Conservation (phyloP, 305 asterid genomes). For the Caryopteris hybrid region DNA sequence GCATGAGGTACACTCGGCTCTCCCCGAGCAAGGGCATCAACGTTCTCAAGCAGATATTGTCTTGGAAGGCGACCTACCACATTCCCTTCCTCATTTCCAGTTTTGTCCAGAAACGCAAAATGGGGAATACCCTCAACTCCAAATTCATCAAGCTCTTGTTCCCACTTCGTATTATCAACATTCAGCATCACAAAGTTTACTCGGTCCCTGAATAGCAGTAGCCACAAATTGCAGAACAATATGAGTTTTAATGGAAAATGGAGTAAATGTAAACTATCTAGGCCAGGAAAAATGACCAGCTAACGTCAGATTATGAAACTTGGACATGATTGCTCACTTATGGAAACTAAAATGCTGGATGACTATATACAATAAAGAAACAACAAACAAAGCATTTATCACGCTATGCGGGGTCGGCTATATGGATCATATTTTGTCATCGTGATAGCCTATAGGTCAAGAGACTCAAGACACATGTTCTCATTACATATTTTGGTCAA, state of each 20-base stretch:
- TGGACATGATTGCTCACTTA: background rate
- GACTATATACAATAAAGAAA: background rate
- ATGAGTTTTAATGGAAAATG: too few relatives aligned
- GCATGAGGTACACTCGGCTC: constrained; percentile 76
- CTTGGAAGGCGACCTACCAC: constrained; percentile 90
- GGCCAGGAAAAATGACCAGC: background rate
- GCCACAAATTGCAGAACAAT: background rate
- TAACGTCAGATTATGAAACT: background rate
- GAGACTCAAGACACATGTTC: too few relatives aligned
- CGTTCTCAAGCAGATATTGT: constrained; percentile 68
- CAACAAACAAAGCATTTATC: too few relatives aligned
- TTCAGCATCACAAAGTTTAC: constrained; percentile 96
- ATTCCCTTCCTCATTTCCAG: constrained; percentile 91
- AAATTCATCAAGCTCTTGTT: constrained; percentile 98
- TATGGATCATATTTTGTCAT: too few relatives aligned
- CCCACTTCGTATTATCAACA: constrained; percentile 98
- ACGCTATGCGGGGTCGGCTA: too few relatives aligned
- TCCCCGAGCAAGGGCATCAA: constrained; percentile 87
- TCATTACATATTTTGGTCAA: too few relatives aligned
- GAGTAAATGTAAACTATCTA: too few relatives aligned
- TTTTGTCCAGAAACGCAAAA: constrained; percentile 82
- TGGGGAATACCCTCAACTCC: constrained; percentile 99
- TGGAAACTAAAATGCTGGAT: background rate
- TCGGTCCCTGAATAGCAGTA: constrained; percentile 46
- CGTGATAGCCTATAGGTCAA: too few relatives aligned